A percentile compares a stretch with the other conserved stretches of the same genome.
phyloP scores from a whole-genome alignment of 306 rosid genomes.

The Cucurbita moschata region DNA sequence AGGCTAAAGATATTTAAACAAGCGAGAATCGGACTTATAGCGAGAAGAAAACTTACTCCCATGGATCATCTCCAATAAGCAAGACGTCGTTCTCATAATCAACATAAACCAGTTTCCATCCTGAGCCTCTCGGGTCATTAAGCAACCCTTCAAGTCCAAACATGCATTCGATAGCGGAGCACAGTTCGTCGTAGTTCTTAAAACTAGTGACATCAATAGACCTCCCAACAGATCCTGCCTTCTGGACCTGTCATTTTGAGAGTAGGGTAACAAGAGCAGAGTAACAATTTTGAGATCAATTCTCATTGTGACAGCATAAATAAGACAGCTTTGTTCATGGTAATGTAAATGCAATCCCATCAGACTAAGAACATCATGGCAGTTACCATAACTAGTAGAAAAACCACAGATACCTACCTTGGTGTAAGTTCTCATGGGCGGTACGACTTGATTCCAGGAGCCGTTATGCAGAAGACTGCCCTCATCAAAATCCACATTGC shows the following conservation, averaged over 20 bases:
- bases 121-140: conserved; percentile 72
- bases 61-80: conserved; percentile 91
- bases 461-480: conserved; percentile 62
- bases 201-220: conserved; percentile 78
- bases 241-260: conserved; percentile 49
- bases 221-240: conserved; percentile 92
- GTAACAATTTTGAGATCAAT: not conserved
- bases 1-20: not conserved
- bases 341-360: not conserved
- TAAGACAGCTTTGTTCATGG: not conserved
- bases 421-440: conserved; percentile 68
- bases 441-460: conserved; percentile 71
- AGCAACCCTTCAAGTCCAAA: conserved; percentile 84
- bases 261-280: not conserved
- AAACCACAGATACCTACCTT: conserved; percentile 30
- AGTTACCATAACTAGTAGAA: not conserved
- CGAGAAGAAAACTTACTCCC: conserved; percentile 56
- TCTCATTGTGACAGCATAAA: not conserved
- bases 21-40: no score
- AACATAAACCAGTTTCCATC: conserved; percentile 87
- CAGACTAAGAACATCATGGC: not conserved
- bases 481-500: conserved; percentile 81
- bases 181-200: conserved; percentile 62
- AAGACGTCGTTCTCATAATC: conserved; percentile 85
- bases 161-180: conserved; percentile 79